Evolutionary conservation across 2,329 filamentous ascomycete genomes (phyloP), one percentile per base, ranked within the genome.

Genomic region (Colletotrichum sp.): DNA sequence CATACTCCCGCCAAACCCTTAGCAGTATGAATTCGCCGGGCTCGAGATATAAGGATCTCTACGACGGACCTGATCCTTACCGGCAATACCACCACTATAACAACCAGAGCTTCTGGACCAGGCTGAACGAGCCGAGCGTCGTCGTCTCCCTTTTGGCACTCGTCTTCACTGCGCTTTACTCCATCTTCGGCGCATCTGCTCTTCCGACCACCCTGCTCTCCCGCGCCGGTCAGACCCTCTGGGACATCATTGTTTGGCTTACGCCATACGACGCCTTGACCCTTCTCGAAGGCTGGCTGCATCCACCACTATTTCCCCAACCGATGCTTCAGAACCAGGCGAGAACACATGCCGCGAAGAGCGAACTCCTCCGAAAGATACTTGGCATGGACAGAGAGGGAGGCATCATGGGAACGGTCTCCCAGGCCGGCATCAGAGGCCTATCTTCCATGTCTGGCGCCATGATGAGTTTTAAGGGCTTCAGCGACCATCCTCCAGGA

Each of bases 301-400:
- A 86, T 81, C 88, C 86, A 77, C 87, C 85, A 75, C 84, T 87
- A 19, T 82, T 87, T 62, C 84, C 87, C 13, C 80, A 80, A 69
- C 82, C 85, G 52, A 86, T 82, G 84, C 84, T 77, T 78, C 81
- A 82, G 81, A 82, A 80, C 76, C 84, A 80, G 71, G 84, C 83
- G 75, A 86, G 81, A 79, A 88, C 84, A 57, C 87, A 89, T 86
- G 88, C 87, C 19, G 89, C 89, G 30, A 96, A 95, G 84, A 92
- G 91, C 81, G 90, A 93, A 78, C 88, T 89, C 12, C 89, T 95
- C 85, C 88, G 89, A 79, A 90, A 91, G 77, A 88, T 95, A 36
- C 83, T 95, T 39, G 90, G 92, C 3, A 81, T 94, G 77, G 90
- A 92, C 79, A 87, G 82, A 68, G 83, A 87, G 7, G 87, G 87